Percentiles rank a stretch among this genome's conserved stretches.
Conservation (phyloP, 208 protist genomes). For the Blastocrithidia nonstop region DNA sequence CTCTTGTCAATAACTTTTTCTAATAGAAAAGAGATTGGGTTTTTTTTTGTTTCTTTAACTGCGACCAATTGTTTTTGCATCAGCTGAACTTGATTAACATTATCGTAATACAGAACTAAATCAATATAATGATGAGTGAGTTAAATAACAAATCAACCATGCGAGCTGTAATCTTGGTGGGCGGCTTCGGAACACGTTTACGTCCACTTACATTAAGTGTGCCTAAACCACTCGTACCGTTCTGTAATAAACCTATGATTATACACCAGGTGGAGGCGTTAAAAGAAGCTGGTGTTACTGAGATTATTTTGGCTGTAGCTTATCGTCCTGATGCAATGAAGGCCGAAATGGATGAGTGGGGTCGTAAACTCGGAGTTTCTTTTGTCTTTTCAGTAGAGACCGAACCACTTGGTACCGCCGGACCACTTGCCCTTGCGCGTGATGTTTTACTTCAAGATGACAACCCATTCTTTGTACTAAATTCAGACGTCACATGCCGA, state of each 20-base stretch:
- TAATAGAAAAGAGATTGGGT: too few relatives aligned
- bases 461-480: slow-evolving; percentile 96
- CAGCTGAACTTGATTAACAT: too few relatives aligned
- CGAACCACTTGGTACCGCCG: slow-evolving; percentile 94
- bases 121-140: too few relatives aligned
- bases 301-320: slow-evolving; percentile 94
- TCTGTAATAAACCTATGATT: slow-evolving; percentile 97
- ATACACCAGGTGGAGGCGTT: slow-evolving; percentile 95
- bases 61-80: too few relatives aligned
- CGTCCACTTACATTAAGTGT: slow-evolving; percentile 93
- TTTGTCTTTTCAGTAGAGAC: slow-evolving; percentile 92
- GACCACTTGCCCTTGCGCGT: slow-evolving; percentile 90
- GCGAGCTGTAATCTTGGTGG: slow-evolving; percentile 96
- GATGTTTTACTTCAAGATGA: slow-evolving; percentile 76
- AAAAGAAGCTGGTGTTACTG: slow-evolving; percentile 80
- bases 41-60: too few relatives aligned
- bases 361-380: slow-evolving; percentile 79
- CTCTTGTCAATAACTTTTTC: too few relatives aligned
- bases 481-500: slow-evolving; percentile 93
- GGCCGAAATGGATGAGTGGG: slow-evolving; percentile 79
- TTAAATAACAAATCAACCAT: too few relatives aligned
- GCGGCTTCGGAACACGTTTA: slow-evolving; percentile 89
- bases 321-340: slow-evolving; percentile 94
- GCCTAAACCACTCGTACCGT: slow-evolving; percentile 95
- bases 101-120: too few relatives aligned